Base-by-base conservation (phyloP, 345 rosid species). In the Ceriops zippeliana region DNA sequence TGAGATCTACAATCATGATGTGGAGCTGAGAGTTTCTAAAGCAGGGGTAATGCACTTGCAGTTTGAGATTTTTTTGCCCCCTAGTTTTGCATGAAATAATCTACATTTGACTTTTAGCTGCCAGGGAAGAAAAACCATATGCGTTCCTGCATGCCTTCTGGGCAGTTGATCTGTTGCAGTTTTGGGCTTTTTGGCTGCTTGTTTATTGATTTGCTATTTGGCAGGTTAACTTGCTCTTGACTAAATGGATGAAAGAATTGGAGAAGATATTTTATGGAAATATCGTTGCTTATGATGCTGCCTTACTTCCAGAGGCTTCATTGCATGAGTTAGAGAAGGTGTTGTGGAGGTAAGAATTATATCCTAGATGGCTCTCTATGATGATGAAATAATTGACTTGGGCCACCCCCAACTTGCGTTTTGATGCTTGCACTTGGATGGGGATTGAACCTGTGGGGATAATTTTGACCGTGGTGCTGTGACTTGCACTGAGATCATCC, bases 191-290 rank as follows among this genome's bases (percentile, higher is more conserved):
- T 10, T 56, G 26, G 6, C 16, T 56, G 1, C 30, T 31, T 11
- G 4, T 63, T 22, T 28, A 28, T 38, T 8, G 26, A 8, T 20
- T 49, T 76, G 59, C 7, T 4, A 63, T 62, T 65, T 52, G 54
- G 73, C 83, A 91, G 96, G 99, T 95, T 80, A 95, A 91, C 82
- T 84, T 95, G 77, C 79, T 91, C 52, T 68, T 95, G 81, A 69
- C 67, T 11, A 91, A 81, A 76, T 91, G 98, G 98, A 95, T 95
- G 99, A 95, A 95, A 83, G 98, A 95, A 61, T 53, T 91, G 84
- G 99, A 95, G 85, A 90, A 80, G 81, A 91, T 95, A 81, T 90
- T 95, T 63, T 95, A 88, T 69, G 99, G 99, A 73, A 95, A 95
- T 70, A 80, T 91, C 68, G 86, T 90, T 75, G 93, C 96, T 46